A percentile compares a stretch with the other conserved stretches of the same genome.
Conservation (phyloP, 225 moss, liverwort and hornwort species). For the Lunularia cruciata region DNA sequence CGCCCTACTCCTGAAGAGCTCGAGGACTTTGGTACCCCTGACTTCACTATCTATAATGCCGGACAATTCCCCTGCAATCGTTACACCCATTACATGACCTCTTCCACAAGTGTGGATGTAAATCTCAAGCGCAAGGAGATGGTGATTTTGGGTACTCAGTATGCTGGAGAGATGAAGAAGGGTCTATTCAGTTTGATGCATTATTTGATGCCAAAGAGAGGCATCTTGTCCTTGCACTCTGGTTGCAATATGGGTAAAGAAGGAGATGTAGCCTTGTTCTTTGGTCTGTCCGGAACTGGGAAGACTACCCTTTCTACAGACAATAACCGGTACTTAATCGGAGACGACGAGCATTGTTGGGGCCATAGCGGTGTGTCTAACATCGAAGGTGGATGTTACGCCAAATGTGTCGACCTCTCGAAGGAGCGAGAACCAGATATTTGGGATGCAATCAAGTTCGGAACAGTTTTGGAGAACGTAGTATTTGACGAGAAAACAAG, state of each 20-base stretch:
- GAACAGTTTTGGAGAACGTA: constrained; percentile 98
- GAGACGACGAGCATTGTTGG: constrained; percentile 99
- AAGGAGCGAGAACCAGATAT: constrained; percentile 90
- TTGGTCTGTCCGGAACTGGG: constrained; percentile 99
- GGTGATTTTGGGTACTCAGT: constrained; percentile 99
- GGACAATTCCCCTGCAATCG: constrained; percentile 90
- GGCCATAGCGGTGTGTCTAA: constrained; percentile 81
- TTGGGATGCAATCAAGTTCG: constrained; percentile 96
- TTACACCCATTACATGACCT: constrained; percentile 89
- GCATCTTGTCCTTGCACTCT: constrained; percentile 97
- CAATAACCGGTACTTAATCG: constrained; percentile 78
- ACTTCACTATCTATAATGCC: constrained; percentile 91
- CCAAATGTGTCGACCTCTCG: constrained; percentile 85
- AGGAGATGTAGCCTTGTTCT: constrained; percentile 99
- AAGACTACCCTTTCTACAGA: constrained; percentile 97
- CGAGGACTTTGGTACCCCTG: constrained; percentile 82
- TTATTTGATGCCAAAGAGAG: constrained; percentile 98
- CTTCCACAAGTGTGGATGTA: constrained; percentile 95
- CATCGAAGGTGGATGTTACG: constrained; percentile 97
- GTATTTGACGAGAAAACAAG: constrained; percentile 89
- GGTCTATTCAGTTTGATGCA: constrained; percentile 99
- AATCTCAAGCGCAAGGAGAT: constrained; percentile 99
- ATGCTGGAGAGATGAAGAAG: constrained; percentile 99
- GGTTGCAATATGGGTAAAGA: constrained; percentile 98
- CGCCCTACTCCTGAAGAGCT: constrained; percentile 92